These are phyloP conservation scores for Aspergillus egyptiacus DNA, from an alignment of 495 filamentous ascomycete genomes.

Conservation along the genomic window DNA sequence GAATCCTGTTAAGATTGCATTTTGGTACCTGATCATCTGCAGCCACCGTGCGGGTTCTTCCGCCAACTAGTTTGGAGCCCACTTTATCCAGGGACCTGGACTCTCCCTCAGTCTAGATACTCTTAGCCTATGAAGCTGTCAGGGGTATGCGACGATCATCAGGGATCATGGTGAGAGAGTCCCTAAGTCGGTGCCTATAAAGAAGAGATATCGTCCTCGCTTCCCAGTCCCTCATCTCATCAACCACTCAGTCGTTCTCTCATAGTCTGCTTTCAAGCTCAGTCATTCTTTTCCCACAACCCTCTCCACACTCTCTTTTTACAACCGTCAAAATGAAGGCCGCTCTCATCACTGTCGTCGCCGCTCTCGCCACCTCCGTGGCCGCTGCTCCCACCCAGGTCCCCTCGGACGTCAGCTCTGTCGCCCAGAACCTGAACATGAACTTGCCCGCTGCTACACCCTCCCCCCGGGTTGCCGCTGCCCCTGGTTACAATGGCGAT, in stretches of 20 bases:
- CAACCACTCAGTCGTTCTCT: conserved; percentile 17
- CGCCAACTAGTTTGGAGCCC: not conserved
- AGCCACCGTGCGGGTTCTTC: not conserved
- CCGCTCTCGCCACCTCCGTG: conserved; percentile 28
- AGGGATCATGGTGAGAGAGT: not conserved
- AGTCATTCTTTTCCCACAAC: conserved; percentile 25
- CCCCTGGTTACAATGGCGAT: conserved; percentile 21
- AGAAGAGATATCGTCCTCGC: conserved; percentile 2
- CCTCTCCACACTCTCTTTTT: conserved; percentile 6
- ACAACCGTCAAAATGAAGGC: conserved; percentile 33
- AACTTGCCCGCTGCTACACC: conserved; percentile 12
- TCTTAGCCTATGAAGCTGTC: too few species aligned
- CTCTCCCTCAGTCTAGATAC: too few species aligned
- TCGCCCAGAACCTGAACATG: conserved; percentile 22
- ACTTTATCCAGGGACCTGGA: too few species aligned
- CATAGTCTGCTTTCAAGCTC: conserved; percentile 21
- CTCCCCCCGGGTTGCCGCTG: conserved; percentile 8
- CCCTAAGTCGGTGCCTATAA: conserved; percentile 12
- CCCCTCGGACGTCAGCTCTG: conserved; percentile 21
- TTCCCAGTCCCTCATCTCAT: conserved; percentile 3
- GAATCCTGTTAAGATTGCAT: too few species aligned
- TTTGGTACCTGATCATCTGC: too few species aligned
- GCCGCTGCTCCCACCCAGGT: conserved; percentile 29
- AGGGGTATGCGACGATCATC: not conserved
- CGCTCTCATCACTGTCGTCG: conserved; percentile 29